Base-by-base conservation (phyloP, 2,329 filamentous ascomycete genomes). In the Plenodomus lindquistii region DNA sequence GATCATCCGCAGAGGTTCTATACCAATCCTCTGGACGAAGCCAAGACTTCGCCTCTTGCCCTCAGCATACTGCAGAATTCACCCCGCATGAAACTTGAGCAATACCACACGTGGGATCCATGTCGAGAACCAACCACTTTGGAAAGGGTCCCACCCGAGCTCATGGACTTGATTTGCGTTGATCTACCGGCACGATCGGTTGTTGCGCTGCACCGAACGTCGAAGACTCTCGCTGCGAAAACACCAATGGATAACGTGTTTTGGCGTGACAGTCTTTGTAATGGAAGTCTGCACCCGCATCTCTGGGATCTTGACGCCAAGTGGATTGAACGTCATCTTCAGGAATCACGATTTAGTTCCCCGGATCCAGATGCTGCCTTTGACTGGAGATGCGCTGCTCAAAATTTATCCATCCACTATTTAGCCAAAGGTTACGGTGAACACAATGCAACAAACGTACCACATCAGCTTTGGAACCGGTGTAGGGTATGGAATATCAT, bases 401-500 rank as follows among this genome's bases (percentile, higher is more conserved):
- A 55, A 27, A 43, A 60, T 10, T 46, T 65, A 17, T 54, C 47
- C 20, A 53, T 21, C 17, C 55, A 55, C 15, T 45, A 46, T n/a
- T 55, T 55, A n/a, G 51, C 52, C 4, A 29, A 54, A 4, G 45
- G 38, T 18, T 48, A 42, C 15, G 40, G 42, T 2, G 56, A 65
- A 19, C 24, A 43, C 13, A 42, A 50, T 16, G 37, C 59, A 3
- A 46, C 44, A 3, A 48, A 53, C 15, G 16, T 62, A 15, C 60
- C 60, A 1, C 43, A 53, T 13, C 57, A 60, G 15, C 50, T 63
- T 22, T 64, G 60, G 62, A 65, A 67, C 40, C 47, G 64, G 36
- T 59, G 56, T 22, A 54, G 64, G 20, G 65, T 67, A 10, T 66
- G 63, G 64, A 54, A 44, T 17, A 59, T 58, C 18, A 41, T 64